Conservation (phyloP, 2,329 filamentous ascomycete species). For the Aureobasidium sp. region DNA sequence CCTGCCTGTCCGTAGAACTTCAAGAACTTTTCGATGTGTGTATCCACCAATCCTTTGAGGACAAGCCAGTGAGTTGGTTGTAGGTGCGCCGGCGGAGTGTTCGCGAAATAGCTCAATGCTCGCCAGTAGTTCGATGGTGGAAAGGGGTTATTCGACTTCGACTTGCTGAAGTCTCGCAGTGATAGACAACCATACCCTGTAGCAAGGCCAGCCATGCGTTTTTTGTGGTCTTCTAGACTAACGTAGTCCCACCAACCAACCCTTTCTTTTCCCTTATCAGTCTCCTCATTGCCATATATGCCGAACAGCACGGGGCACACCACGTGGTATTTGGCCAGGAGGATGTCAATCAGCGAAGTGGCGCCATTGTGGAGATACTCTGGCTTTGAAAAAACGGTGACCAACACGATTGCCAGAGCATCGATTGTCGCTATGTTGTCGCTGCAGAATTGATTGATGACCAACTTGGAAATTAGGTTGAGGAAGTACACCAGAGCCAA, state of each 20-base stretch:
- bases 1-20: constrained; percentile 72
- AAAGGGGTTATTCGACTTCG: constrained; percentile 60
- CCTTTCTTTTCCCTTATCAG: constrained; percentile 54
- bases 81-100: constrained; percentile 52
- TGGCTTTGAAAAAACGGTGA: constrained; percentile 62
- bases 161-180: constrained; percentile 70
- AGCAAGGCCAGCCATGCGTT: constrained; percentile 75
- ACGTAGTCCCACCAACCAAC: constrained; percentile 67
- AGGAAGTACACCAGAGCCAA: constrained; percentile 65
- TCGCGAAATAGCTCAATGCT: constrained; percentile 65
- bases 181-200: constrained; percentile 78
- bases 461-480: constrained; percentile 64
- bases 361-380: constrained; percentile 51
- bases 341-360: constrained; percentile 61
- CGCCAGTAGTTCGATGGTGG: constrained; percentile 78
- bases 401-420: constrained; percentile 67
- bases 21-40: constrained; percentile 67
- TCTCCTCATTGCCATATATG: constrained; percentile 66
- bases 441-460: constrained; percentile 52
- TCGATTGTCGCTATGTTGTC: constrained; percentile 48
- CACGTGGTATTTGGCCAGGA: constrained; percentile 77
- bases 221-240: constrained; percentile 63
- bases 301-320: constrained; percentile 82
- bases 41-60: constrained; percentile 46
- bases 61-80: constrained; percentile 40